These are phyloP conservation scores for Cercospora sesami DNA, from an alignment of 2,329 filamentous ascomycete genomes.

Conservation along the genomic window DNA sequence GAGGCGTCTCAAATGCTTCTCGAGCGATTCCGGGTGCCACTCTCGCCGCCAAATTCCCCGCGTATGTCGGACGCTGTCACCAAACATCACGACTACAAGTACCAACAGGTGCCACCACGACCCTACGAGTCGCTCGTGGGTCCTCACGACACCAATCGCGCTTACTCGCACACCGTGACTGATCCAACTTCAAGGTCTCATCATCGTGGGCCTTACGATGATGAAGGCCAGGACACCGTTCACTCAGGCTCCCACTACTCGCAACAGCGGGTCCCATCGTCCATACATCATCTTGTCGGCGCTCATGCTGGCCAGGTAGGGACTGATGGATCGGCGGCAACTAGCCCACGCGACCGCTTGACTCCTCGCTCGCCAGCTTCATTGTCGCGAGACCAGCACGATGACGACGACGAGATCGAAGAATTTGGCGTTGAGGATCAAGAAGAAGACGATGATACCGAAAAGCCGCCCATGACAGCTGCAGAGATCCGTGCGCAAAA, in stretches of 20 bases:
- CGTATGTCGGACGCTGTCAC: constrained; percentile 52
- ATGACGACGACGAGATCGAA: constrained; percentile 45
- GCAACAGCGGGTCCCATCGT: neutral
- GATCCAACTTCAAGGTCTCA: neutral
- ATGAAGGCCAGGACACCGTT: neutral
- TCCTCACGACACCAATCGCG: constrained; percentile 20
- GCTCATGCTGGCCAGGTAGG: constrained; percentile 23
- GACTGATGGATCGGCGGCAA: constrained; percentile 48
- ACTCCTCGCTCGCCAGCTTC: constrained; percentile 46
- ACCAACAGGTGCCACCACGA: constrained; percentile 40
- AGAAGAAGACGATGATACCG: constrained; percentile 31
- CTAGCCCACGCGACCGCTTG: constrained; percentile 48
- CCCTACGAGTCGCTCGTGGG: constrained; percentile 21
- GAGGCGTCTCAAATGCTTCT: constrained; percentile 39
- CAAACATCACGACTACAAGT: constrained; percentile 46
- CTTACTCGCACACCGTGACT: neutral
- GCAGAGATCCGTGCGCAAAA: constrained; percentile 52
- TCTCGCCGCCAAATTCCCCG: constrained; percentile 53
- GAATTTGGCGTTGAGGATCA: constrained; percentile 40
- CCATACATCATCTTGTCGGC: constrained; percentile 5
- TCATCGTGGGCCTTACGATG: neutral
- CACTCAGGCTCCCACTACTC: neutral
- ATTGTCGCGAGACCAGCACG: constrained; percentile 36
- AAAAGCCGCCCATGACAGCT: constrained; percentile 44
- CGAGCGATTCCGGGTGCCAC: constrained; percentile 48